Evolutionary conservation across 306 rosid species (phyloP), one percentile per base, ranked within the genome.

Genomic region (Prunus mongolica): DNA sequence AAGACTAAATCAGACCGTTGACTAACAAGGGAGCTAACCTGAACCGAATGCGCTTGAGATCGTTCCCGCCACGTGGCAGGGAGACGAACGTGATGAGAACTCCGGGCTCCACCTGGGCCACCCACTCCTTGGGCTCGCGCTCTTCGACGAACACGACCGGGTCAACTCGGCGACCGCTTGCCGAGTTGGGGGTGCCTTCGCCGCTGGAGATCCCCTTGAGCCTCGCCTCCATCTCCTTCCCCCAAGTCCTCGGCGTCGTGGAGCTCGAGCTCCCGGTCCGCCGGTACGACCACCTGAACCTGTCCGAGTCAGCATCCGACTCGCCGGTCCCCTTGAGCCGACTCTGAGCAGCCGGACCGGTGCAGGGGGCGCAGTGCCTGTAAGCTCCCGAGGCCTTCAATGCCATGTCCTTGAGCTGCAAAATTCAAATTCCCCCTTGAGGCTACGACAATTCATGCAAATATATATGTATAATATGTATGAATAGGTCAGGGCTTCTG

Each of bases 151-250:
- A 89, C 74, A 91, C 92, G 49, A 89, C 86, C 82, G 93, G 90
- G 63, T 91, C 93, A 27, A 69, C 83, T 44, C 96, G 87, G 57
- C 96, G 88, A 5, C 93, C 92, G 30, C 96, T 91, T 22, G 84
- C 76, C 69, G 96, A 91, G 75, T 82, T 89, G 14, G 96, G 96
- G 46, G 96, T 91, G 6, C 96, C 96, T 54, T 91, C 93, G 18
- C 96, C 92, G 80, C 96, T 91, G 13, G 96, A 93, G 65, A 93
- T 93, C 71, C 98, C 98, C 60, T 93, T 93, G 79, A 93, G 86
- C 86, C 98, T 84, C 73, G 93, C 91, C 60, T 93, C 98, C 98
- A 93, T 86, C 77, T 93, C 98, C 84, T 93, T 93, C 51, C 98
- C 98, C 98, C 98, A 93, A 9, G 79, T 77, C 86, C 84, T 85